Evolutionary conservation across 75 land plant species (phyloP), one percentile per base, ranked within the genome.

Genomic region (Pinus albicaulis): DNA sequence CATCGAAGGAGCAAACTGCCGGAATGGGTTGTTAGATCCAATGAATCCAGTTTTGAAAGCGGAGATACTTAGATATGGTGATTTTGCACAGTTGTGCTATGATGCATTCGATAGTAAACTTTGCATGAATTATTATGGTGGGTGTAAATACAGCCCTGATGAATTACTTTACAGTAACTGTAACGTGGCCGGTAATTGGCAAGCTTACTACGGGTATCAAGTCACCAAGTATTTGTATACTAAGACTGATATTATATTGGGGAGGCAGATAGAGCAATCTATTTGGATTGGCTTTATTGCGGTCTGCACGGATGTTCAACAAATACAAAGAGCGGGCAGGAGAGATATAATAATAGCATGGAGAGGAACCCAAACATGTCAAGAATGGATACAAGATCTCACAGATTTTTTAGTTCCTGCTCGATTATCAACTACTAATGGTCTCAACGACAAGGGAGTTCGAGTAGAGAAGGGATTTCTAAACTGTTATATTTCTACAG

Each of bases 31-130:
- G 23, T 75, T 78, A 14, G 22, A 72, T 28, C 84, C 84, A 22
- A 24, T 78, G 58, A 68, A 82, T 41, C 66, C 71, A 62, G 71
- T 60, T 63, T 61, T 82, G 28, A 36, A 70, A 31, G 77, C 26
- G 0, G 84, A 82, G 61, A 74, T 82, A 41, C 64, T 82, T 57
- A 71, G 81, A 22, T 82, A 82, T 59, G 84, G 84, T 3, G 80
- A 82, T 66, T 74, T 82, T 16, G 77, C 76, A 69, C 62, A 82
- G 55, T 26, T 38, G 5, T 73, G 76, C 19, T 82, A 82, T 57
- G 81, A 78, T 58, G 70, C 84, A 3, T 82, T 78, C 74, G 82
- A 80, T 20, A 66, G 44, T 56, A 71, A 76, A 56, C 5, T 22
- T 15, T 19, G 12, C 41, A 76, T 79, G 16, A 56, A 63, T 13